phyloP scores from a whole-genome alignment of 1,139 yeast species.

The Pichia cactophila region DNA sequence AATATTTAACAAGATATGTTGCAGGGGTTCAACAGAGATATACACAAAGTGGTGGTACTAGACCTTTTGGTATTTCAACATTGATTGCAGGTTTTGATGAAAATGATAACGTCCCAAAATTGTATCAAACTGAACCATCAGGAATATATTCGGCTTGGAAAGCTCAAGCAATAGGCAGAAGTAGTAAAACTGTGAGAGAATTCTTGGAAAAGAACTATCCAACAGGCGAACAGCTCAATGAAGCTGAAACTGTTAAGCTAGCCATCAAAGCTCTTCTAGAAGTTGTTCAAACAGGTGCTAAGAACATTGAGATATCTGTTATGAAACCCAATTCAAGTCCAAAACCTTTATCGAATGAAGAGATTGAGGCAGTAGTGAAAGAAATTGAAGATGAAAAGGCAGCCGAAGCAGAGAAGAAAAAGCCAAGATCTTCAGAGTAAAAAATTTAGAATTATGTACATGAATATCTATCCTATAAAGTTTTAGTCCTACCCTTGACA shows the following conservation, averaged over 20 bases:
- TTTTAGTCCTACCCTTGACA: constrained; percentile 26
- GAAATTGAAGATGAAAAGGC: constrained; percentile 89
- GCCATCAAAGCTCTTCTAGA: constrained; percentile 84
- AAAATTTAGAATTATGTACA: background rate
- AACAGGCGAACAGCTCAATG: constrained; percentile 44
- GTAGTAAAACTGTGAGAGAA: constrained; percentile 91
- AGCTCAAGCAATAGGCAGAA: constrained; percentile 95
- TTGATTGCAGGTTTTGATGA: constrained; percentile 93
- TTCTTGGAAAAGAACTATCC: constrained; percentile 86
- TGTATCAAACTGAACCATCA: constrained; percentile 94
- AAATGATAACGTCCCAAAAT: constrained; percentile 69
- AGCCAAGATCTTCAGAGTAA: constrained; percentile 36
- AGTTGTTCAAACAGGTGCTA: constrained; percentile 97
- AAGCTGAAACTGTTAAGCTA: constrained; percentile 70
- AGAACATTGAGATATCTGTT: constrained; percentile 87
- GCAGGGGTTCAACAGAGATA: constrained; percentile 97
- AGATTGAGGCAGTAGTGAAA: constrained; percentile 67
- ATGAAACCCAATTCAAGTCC: constrained; percentile 61
- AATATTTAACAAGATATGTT: constrained; percentile 85
- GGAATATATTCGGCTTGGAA: constrained; percentile 99
- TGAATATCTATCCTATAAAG: constrained; percentile 9
- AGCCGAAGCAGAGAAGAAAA: constrained; percentile 82
- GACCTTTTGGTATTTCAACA: constrained; percentile 94
- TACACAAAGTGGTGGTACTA: constrained; percentile 97
- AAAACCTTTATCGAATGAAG: constrained; percentile 56